Percentiles rank a stretch among this genome's conserved stretches.
phyloP scores from a whole-genome alignment of 169 alveolate species.

The Plasmodium adleri region DNA sequence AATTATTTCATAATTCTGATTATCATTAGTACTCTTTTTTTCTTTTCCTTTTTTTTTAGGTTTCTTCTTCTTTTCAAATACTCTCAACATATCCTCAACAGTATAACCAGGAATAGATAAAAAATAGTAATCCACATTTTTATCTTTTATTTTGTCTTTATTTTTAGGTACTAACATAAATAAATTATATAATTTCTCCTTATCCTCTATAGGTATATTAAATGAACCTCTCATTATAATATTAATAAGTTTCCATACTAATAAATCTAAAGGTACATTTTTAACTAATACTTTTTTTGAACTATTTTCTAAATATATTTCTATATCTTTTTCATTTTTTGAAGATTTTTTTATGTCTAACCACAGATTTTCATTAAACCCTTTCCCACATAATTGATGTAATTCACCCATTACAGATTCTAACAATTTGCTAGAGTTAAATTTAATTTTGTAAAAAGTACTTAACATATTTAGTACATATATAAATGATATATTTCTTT shows the following conservation, averaged over 20 bases:
- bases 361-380: conserved; percentile 18
- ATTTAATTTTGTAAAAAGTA: conserved; percentile 54
- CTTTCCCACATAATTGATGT: conserved; percentile 23
- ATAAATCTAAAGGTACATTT: conserved; percentile 49
- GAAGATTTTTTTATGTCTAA: conserved; percentile 45
- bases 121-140: conserved; percentile 30
- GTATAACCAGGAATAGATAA: conserved; percentile 58
- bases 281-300: conserved; percentile 37
- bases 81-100: conserved; percentile 40
- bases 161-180: conserved; percentile 43
- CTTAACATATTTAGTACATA: conserved; percentile 65
- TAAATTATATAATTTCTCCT: conserved; percentile 55
- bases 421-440: conserved; percentile 35
- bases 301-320: conserved; percentile 17
- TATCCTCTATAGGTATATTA: conserved; percentile 49
- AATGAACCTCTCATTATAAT: conserved; percentile 61
- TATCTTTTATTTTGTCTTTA: conserved; percentile 10
- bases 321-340: conserved; percentile 30
- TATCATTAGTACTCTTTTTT: too few relatives aligned
- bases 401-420: conserved; percentile 13
- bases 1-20: too few relatives aligned
- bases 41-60: too few relatives aligned
- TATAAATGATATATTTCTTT: conserved; percentile 4
- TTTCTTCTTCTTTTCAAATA: not conserved
- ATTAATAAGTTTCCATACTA: conserved; percentile 72